Evolutionary conservation across 257 asterid species (phyloP), one percentile per base, ranked within the genome.

Genomic region (Cynanchum wilfordii): DNA sequence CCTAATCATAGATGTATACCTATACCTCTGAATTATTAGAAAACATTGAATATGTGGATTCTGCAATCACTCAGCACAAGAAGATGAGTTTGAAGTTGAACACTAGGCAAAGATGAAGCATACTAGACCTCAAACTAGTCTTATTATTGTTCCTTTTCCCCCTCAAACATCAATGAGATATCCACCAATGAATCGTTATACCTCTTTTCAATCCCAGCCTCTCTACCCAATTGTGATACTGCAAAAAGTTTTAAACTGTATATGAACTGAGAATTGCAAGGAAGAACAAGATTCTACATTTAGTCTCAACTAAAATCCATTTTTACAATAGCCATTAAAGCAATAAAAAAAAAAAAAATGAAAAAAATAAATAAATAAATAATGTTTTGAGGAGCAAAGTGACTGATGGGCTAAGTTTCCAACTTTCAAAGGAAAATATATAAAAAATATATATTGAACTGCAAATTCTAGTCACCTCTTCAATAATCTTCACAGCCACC

Each of bases 401-500:
- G 65, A 10, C 42, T 52, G 17, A 12, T 13, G 33, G 29, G 60
- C 3, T 17, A 40, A 73, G 65, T 66, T 57, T 49, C 79, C 36
- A 76, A 59, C 67, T 47, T 59, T 66, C 56, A n/a, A 17, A 33
- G 19, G 74, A 52, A 73, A 42, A 42, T 7, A 8, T 16, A 63
- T 59, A 47, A 17, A n/a, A 5, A 29, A 63, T 59, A 47, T 17
- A n/a, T 11, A 30, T 5, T 27, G 13, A 64, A 44, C 7, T 0
- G 59, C 49, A 56, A 5, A 62, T 56, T n/a, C 7, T 66, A 72
- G 24, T 16, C 56, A 91, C 98, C 96, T 94, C 99, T 87, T 94
- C 88, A 72, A 94, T 86, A 75, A 94, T 90, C 80, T 91, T 86
- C 66, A 94, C 92, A 0, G 98, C 98, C 55, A 91, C 97, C 79